Evolutionary conservation across 345 rosid species (phyloP).

Genomic region (Abelmoschus esculentus): DNA sequence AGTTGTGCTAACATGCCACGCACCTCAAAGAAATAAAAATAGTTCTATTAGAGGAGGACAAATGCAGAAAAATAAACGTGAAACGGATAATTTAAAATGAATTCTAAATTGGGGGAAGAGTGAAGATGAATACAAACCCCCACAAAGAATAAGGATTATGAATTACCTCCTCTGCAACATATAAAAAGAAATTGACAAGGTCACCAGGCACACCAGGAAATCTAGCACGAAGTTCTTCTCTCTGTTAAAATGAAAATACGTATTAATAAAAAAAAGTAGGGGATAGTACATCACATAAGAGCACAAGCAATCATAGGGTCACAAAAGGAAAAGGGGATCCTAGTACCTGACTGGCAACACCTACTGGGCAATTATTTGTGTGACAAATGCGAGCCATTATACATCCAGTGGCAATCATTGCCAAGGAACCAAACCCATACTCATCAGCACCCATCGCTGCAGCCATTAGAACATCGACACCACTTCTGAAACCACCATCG

Average conservation of each 20-base stretch:
- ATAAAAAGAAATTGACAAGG: constrained; percentile 88
- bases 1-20: constrained; percentile 89
- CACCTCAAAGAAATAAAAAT: constrained; percentile 38
- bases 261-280: constrained; percentile 11
- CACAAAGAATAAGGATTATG: constrained; percentile 12
- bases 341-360: constrained; percentile 96
- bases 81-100: not conserved
- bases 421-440: constrained; percentile 96
- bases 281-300: not conserved
- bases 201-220: constrained; percentile 99
- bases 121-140: constrained; percentile 8
- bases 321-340: constrained; percentile 9
- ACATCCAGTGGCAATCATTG: constrained; percentile 99
- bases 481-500: constrained; percentile 94
- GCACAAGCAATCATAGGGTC: constrained; percentile 11
- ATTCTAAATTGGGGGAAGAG: constrained; percentile 7
- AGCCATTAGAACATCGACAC: constrained; percentile 93
- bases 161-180: constrained; percentile 97
- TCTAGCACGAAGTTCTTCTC: constrained; percentile 96
- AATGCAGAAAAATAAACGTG: not conserved
- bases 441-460: constrained; percentile 98
- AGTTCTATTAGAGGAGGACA: not conserved
- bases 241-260: constrained; percentile 28
- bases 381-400: constrained; percentile 99
- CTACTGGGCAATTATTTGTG: constrained; percentile 98